These are phyloP conservation scores for Spongiforma sp. DNA, from an alignment of 1,284 basidiomycete species.

Conservation along the genomic window DNA sequence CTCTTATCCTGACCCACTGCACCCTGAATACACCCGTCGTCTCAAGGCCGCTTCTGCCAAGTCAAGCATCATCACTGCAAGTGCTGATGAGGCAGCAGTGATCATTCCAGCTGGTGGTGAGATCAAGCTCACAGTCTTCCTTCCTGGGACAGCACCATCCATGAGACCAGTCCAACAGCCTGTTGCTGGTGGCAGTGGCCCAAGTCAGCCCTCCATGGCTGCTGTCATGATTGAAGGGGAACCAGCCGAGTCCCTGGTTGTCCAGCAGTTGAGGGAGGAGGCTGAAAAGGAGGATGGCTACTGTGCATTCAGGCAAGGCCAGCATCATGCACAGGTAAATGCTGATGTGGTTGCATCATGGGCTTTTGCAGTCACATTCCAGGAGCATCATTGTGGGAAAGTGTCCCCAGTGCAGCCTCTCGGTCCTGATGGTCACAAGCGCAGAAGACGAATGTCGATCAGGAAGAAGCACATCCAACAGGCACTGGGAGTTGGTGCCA, in stretches of 20 bases:
- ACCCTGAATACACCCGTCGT: background rate
- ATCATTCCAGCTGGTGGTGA: background rate
- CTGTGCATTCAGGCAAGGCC: background rate
- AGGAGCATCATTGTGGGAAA: background rate
- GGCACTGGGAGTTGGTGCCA: background rate
- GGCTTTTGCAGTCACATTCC: background rate
- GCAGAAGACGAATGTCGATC: background rate
- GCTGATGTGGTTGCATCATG: background rate
- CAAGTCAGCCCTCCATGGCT: too few species aligned
- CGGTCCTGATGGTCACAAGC: background rate
- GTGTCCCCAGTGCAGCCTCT: background rate
- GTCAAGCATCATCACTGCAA: background rate
- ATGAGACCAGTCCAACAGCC: too few species aligned
- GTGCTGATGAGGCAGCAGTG: background rate
- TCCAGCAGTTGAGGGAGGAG: background rate
- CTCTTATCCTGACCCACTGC: conserved; percentile 4
- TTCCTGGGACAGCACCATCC: too few species aligned
- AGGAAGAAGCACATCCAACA: background rate
- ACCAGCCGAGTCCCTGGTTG: background rate
- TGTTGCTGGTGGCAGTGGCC: too few species aligned
- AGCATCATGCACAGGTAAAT: conserved; percentile 1
- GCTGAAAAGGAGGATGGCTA: background rate
- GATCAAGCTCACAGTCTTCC: background rate
- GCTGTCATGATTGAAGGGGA: too few species aligned
- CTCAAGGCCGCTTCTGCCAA: background rate